Percentiles rank a stretch among this genome's conserved stretches.
These are phyloP conservation scores for Fusarium ramigenum DNA, from an alignment of 2,329 filamentous ascomycete genomes.

Conservation along the genomic window DNA sequence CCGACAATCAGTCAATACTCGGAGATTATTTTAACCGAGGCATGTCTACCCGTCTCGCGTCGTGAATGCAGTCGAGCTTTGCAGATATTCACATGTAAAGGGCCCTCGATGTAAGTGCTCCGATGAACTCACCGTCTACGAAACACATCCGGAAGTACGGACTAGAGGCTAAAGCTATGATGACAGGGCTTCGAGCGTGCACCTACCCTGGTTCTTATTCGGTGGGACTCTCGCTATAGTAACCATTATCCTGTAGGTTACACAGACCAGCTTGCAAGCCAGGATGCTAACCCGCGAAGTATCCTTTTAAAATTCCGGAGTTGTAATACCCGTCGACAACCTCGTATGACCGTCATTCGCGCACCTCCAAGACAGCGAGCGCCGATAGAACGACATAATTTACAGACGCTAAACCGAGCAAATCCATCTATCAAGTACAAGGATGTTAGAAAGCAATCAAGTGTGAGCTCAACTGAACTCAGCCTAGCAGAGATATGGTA, in stretches of 20 bases:
- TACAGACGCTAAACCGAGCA: neutral
- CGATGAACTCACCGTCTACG: neutral
- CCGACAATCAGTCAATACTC: neutral
- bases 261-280: neutral
- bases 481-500: constrained; percentile 2
- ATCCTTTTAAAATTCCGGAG: neutral
- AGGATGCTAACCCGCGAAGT: neutral
- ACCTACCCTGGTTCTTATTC: constrained; percentile 16
- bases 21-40: neutral
- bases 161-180: neutral
- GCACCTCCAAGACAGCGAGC: neutral
- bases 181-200: neutral
- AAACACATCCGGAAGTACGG: too few species aligned
- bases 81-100: neutral
- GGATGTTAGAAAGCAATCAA: neutral
- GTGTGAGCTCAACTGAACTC: neutral
- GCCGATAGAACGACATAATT: neutral
- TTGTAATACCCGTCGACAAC: neutral
- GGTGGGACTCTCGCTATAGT: constrained; percentile 9
- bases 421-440: neutral
- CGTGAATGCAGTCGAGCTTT: neutral
- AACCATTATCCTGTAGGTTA: neutral
- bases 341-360: neutral
- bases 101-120: neutral
- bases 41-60: neutral